phyloP scores from a whole-genome alignment of 805 yeast genomes.

The Vanderwaltozyma verrucispora region DNA sequence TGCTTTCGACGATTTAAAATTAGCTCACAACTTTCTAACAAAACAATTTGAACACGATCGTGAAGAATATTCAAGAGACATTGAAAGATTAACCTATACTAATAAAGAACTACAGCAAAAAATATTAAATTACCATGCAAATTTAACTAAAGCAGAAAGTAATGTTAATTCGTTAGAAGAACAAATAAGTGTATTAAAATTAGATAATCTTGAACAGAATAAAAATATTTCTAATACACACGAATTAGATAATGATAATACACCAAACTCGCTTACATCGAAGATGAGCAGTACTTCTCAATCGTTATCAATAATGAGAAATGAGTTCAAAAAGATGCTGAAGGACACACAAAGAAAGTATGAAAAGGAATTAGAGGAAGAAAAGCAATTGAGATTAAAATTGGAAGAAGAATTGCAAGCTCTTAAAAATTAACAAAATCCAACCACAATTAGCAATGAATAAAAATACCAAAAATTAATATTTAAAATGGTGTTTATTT shows the following conservation, averaged over 20 bases:
- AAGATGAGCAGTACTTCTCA: slow-evolving; percentile 12
- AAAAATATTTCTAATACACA: no score
- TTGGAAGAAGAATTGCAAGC: slow-evolving; percentile 33
- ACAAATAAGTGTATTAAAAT: slow-evolving; percentile 28
- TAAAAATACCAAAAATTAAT: no score
- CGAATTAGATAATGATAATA: no score
- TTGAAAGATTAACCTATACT: slow-evolving; percentile 45
- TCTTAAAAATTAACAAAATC: slow-evolving; percentile 5
- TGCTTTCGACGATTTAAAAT: slow-evolving; percentile 57
- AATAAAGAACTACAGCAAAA: slow-evolving; percentile 43
- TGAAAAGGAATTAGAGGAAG: slow-evolving; percentile 48
- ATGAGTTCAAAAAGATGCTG: slow-evolving; percentile 59
- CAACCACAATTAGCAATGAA: no score
- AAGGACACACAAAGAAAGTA: slow-evolving; percentile 50
- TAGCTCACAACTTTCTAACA: slow-evolving; percentile 59
- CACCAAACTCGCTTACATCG: slow-evolving; percentile 4
- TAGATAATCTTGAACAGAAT: slow-evolving; percentile 18
- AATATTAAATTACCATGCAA: slow-evolving; percentile 31
- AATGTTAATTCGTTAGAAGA: slow-evolving; percentile 29
- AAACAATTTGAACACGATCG: slow-evolving; percentile 61
- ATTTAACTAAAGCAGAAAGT: slow-evolving; percentile 30
- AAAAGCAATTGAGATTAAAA: slow-evolving; percentile 40
- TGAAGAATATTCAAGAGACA: slow-evolving; percentile 40
- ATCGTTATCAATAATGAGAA: slow-evolving; percentile 47
- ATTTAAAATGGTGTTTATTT: no score